phyloP scores from a whole-genome alignment of 176 grass and related monocot species.

The Chloris gayana region DNA sequence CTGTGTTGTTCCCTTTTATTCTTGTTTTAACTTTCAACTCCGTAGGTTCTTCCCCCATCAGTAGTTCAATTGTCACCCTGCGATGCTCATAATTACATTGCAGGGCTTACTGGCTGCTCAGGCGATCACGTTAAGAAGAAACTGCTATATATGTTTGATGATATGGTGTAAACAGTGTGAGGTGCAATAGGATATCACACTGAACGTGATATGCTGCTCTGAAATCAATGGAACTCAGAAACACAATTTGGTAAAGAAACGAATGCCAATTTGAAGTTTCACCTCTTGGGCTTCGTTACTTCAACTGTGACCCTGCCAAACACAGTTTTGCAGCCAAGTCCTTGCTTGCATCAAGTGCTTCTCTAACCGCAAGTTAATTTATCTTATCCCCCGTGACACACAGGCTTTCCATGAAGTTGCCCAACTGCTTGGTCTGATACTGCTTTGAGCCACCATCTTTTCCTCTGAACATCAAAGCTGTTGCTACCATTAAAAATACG shows the following conservation, averaged over 20 bases:
- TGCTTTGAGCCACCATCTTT: slow-evolving; percentile 44
- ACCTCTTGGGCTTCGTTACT: background rate
- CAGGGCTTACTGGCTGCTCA: slow-evolving; percentile 28
- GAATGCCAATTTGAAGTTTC: background rate
- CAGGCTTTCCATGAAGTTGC: slow-evolving; percentile 60
- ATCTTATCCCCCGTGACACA: slow-evolving; percentile 49
- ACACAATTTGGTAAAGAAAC: too few relatives aligned
- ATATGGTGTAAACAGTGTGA: background rate
- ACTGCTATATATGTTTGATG: background rate
- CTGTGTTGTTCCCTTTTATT: slow-evolving; percentile 51
- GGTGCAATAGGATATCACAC: background rate
- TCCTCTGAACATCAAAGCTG: slow-evolving; percentile 47
- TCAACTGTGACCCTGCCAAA: slow-evolving; percentile 27
- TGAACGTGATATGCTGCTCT: background rate
- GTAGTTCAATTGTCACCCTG: slow-evolving; percentile 58
- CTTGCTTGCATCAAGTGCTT: slow-evolving; percentile 33
- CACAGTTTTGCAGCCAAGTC: slow-evolving; percentile 29
- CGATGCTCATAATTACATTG: slow-evolving; percentile 31
- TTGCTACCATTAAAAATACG: slow-evolving; percentile 39
- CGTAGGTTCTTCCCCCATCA: slow-evolving; percentile 19
- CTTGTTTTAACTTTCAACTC: slow-evolving; percentile 44
- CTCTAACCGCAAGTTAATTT: slow-evolving; percentile 43
- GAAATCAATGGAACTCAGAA: background rate
- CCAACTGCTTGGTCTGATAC: slow-evolving; percentile 26
- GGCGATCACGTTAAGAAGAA: background rate